A percentile compares a stretch with the other conserved stretches of the same genome.
phyloP scores from a whole-genome alignment of 805 yeast species.

The Saturnispora besseyi region DNA sequence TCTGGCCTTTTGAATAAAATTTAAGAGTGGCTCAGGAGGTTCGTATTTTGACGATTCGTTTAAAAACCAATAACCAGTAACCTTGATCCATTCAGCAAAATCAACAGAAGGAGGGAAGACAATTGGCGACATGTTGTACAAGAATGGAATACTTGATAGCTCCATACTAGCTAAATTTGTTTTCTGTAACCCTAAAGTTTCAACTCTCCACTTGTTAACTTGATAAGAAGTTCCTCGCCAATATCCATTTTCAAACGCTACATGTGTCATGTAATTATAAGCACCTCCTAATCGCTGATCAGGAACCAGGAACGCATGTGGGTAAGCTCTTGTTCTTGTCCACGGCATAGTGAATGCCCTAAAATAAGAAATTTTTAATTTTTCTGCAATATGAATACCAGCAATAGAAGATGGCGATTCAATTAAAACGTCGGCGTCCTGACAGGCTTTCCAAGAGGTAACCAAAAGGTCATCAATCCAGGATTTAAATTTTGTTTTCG shows the following conservation, averaged over 20 bases:
- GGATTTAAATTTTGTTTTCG: slow-evolving; percentile 63
- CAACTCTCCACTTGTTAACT: slow-evolving; percentile 79
- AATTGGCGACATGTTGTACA: slow-evolving; percentile 81
- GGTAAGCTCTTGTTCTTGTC: slow-evolving; percentile 92
- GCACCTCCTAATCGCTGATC: slow-evolving; percentile 90
- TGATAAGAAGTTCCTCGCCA: slow-evolving; percentile 90
- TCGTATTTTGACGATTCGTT: slow-evolving; percentile 40
- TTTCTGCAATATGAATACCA: slow-evolving; percentile 93
- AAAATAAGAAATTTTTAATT: slow-evolving; percentile 78
- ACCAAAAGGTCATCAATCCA: slow-evolving; percentile 73
- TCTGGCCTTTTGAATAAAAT: slow-evolving; percentile 57
- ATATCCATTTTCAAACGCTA: slow-evolving; percentile 82
- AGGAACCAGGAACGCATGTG: slow-evolving; percentile 93
- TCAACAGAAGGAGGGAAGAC: slow-evolving; percentile 90
- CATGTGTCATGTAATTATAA: slow-evolving; percentile 86
- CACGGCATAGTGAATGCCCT: slow-evolving; percentile 98
- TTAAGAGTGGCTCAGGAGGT: slow-evolving; percentile 50
- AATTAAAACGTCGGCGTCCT: slow-evolving; percentile 69
- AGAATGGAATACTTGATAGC: slow-evolving; percentile 74
- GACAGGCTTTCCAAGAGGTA: slow-evolving; percentile 83
- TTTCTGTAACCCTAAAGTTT: slow-evolving; percentile 51
- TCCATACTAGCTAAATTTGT: slow-evolving; percentile 66
- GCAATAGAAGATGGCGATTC: slow-evolving; percentile 97
- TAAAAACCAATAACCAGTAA: slow-evolving; percentile 93
- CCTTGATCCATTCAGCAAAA: slow-evolving; percentile 90